Base-by-base conservation (phyloP, 2,329 filamentous ascomycete species). In the Fusarium burgessii region DNA sequence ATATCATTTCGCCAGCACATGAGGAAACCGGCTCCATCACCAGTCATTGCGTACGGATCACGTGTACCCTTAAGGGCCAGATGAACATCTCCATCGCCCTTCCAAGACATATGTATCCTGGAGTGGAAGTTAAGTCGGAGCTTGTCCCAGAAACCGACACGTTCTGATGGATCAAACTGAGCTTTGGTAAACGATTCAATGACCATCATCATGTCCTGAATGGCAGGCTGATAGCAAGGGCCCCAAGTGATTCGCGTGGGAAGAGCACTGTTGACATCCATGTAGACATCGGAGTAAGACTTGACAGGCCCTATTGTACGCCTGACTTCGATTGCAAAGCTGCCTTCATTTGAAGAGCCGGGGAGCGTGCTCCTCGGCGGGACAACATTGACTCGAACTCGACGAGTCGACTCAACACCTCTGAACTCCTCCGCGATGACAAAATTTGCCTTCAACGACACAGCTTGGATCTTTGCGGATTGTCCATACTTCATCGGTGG, bases 131-230 rank as follows among this genome's bases (percentile, higher is more conserved):
- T 95, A 40, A 99, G 87, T 58, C 96, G 88, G 55, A 99, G 95
- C 85, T 99, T 99, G 82, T 99, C 96, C 96, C 96, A 99, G 83
- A 99, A 99, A 6, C 96, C 96, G 49, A 97, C 94, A 60, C 92
- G 88, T 71, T 99, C 97, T 0, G 96, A 98, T 2, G 93, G 92
- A 79, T 99, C 97, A 32, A 98, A 86, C 70, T 95, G 95, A 11
- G 95, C 94, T 78, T 99, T 99, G 2, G 95, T 98, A 79, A 99
- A 98, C 5, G 93, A 95, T 81, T 99, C 96, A 67, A 99, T 93
- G 29, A 95, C 95, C 88, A 98, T 98, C 96, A 99, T 99, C 92
- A 98, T 97, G 78, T 99, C 97, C 80, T 99, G 96, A 51, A 99
- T 95, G 3, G 95, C 95, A 32, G 97, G 96, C 77, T 99, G 97